Base-by-base conservation (phyloP, 352 stramenopile species). In the Phytophthora sp. region DNA sequence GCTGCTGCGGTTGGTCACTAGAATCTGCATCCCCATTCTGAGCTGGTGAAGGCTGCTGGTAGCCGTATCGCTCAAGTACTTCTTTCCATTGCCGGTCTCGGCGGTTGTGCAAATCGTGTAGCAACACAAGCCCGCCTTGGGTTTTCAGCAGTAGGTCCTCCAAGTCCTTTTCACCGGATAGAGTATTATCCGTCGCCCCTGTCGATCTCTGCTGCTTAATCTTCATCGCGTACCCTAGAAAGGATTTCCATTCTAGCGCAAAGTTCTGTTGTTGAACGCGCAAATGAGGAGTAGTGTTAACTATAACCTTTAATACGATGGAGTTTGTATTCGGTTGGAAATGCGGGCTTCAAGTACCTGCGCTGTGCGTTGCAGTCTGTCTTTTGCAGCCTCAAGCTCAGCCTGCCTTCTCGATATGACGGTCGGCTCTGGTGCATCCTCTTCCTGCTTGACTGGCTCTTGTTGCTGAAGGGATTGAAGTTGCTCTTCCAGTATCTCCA, bases 161-260 rank as follows among this genome's bases (percentile, higher is more conserved):
- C 0, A 89, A 56, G 1, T 67, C 73, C 45, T 46, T 64, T 17
- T 46, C 62, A 18, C 37, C 42, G 20, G 45, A 45, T 13, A 18
- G 17, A 41, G 53, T 30, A 26, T 37, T 46, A 13, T 15, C 21
- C 21, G 27, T 42, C 34, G 15, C n/a, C 1, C 32, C 30, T 20
- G n/a, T 37, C 27, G 30, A 11, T 28, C 23, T 34, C 30, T 61
- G 45, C 45, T 43, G 55, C 48, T 84, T 86, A 54, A 74, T 62
- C 39, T 77, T 61, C 72, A 87, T 81, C 9, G 75, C 77, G 49
- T 77, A 83, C 31, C 62, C 59, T 15, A 87, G 59, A 48, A 87
- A 86, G 8, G 76, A 57, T 38, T 84, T 85, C 79, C 79, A 89
- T 55, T 89, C 79, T 18, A 70, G 17, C 28, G 79, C 81, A 41